Conservation (phyloP, 192 early-diverging fungal species). For the Umbelopsis isabellina region DNA sequence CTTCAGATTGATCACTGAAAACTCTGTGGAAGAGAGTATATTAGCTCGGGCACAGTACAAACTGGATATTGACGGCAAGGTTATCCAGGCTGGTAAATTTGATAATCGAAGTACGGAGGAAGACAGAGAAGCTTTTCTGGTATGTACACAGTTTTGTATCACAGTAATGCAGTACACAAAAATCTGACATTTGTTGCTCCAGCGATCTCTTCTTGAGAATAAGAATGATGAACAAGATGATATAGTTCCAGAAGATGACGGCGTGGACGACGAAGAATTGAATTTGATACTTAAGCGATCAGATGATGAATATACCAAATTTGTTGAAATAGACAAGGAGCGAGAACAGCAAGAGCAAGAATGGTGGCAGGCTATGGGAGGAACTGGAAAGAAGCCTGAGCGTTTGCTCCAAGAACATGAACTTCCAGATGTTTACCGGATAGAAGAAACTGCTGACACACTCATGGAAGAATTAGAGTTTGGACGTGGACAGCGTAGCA, state of each 20-base stretch:
- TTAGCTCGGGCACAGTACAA: constrained; percentile 94
- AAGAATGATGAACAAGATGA: constrained; percentile 78
- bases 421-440: constrained; percentile 81
- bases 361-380: constrained; percentile 55
- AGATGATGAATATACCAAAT: constrained; percentile 81
- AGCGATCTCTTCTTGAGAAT: constrained; percentile 81
- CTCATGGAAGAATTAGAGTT: constrained; percentile 51
- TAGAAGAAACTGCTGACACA: constrained; percentile 58
- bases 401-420: constrained; percentile 88
- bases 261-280: constrained; percentile 88
- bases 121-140: constrained; percentile 91
- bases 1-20: constrained; percentile 87
- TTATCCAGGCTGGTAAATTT: constrained; percentile 99
- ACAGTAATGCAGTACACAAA: constrained; percentile 32
- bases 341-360: constrained; percentile 55
- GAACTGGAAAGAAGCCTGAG: constrained; percentile 63
- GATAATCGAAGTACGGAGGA: constrained; percentile 94
- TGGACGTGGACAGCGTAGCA: constrained; percentile 75
- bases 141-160: constrained; percentile 34
- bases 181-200: not conserved
- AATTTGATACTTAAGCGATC: constrained; percentile 90
- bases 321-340: constrained; percentile 78
- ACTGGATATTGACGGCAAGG: constrained; percentile 95
- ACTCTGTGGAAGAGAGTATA: constrained; percentile 94
- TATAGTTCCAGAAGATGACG: constrained; percentile 65